phyloP scores from a whole-genome alignment of 495 filamentous ascomycete species.

The Talaromyces trachyspermus region DNA sequence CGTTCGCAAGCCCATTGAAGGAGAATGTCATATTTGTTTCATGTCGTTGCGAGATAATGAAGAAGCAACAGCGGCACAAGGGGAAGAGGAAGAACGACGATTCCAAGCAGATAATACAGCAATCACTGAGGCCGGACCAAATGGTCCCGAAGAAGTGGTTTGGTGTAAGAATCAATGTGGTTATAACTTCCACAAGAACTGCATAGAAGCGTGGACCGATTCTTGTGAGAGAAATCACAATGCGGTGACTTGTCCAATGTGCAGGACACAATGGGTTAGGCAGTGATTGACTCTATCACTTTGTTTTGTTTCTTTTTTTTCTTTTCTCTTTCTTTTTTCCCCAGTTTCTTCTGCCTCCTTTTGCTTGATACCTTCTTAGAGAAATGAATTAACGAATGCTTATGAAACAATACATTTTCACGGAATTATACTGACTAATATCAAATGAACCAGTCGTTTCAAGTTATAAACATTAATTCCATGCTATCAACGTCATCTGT shows the following conservation, averaged over 20 bases:
- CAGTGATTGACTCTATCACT: neutral
- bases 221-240: slow-evolving; percentile 10
- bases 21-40: slow-evolving; percentile 68
- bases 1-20: slow-evolving; percentile 38
- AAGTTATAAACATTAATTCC: too few relatives aligned
- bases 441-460: too few relatives aligned
- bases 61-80: neutral
- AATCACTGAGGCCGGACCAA: slow-evolving; percentile 36
- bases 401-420: too few relatives aligned
- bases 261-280: slow-evolving; percentile 6
- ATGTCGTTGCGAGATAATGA: slow-evolving; percentile 2
- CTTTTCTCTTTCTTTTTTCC: neutral
- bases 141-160: slow-evolving; percentile 39
- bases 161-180: slow-evolving; percentile 66
- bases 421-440: too few relatives aligned
- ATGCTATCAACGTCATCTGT: too few relatives aligned
- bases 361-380: too few relatives aligned
- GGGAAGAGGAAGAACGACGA: neutral
- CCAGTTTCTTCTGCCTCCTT: neutral
- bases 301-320: neutral
- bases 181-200: slow-evolving; percentile 60
- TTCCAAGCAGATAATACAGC: neutral
- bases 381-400: too few relatives aligned
- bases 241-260: slow-evolving; percentile 13
- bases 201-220: slow-evolving; percentile 56